A percentile compares a stretch with the other conserved stretches of the same genome.
These are phyloP conservation scores for Diaporthe nobilis DNA, from an alignment of 2,329 filamentous ascomycete species.

Conservation along the genomic window DNA sequence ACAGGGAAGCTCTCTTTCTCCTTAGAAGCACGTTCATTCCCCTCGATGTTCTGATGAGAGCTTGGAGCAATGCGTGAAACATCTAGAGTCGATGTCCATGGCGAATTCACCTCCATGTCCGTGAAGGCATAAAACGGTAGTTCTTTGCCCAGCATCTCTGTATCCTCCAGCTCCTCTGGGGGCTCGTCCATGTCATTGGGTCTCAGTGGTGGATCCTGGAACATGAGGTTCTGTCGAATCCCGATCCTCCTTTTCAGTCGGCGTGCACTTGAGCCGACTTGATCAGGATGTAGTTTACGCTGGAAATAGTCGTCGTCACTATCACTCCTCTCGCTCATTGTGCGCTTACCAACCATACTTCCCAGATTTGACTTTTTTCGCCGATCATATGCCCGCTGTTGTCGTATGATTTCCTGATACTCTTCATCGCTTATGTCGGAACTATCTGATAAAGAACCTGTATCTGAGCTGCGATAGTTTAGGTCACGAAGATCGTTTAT, in stretches of 20 bases:
- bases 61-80: background rate
- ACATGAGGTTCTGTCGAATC: conserved; percentile 62
- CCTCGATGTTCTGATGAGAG: background rate
- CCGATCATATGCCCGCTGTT: conserved; percentile 59
- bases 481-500: conserved; percentile 62
- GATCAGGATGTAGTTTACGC: conserved; percentile 55
- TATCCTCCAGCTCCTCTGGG: conserved; percentile 58
- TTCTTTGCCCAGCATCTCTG: conserved; percentile 61
- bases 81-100: background rate
- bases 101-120: conserved; percentile 41
- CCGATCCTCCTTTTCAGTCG: conserved; percentile 61
- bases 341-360: conserved; percentile 66
- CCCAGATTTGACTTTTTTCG: conserved; percentile 61
- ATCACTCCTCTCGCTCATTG: conserved; percentile 66
- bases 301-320: conserved; percentile 59
- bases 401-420: conserved; percentile 54
- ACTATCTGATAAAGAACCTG: conserved; percentile 54
- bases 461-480: conserved; percentile 57
- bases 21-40: background rate
- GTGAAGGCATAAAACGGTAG: conserved; percentile 67
- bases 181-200: conserved; percentile 70
- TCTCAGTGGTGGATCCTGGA: conserved; percentile 64
- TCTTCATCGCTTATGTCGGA: conserved; percentile 56
- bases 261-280: conserved; percentile 63
- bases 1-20: background rate